phyloP scores from a whole-genome alignment of 495 filamentous ascomycete species.

The Clohesyomyces aquaticus region DNA sequence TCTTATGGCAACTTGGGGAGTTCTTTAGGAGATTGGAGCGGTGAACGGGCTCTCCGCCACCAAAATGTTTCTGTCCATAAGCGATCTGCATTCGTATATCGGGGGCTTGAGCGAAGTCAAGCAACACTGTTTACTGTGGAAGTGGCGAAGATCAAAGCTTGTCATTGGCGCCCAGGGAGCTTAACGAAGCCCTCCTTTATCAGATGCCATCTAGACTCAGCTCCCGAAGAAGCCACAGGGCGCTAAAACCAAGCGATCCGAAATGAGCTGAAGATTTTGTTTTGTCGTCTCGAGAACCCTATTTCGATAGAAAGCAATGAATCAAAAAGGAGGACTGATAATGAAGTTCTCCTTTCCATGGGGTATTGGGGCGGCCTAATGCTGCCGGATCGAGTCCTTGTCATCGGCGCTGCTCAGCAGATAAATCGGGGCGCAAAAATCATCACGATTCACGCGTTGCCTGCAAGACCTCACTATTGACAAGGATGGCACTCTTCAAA shows the following conservation, averaged over 20 bases:
- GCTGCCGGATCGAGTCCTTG: no score
- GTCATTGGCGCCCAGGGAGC: neutral
- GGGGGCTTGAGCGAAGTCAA: neutral
- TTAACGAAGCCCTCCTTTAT: neutral
- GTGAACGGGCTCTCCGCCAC: neutral
- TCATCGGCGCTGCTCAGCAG: no score
- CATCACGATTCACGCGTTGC: no score
- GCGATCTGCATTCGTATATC: neutral
- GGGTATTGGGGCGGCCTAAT: no score
- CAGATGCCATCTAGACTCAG: neutral
- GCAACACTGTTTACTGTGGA: neutral
- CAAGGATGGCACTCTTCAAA: no score
- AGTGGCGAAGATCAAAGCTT: neutral
- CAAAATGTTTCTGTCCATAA: neutral
- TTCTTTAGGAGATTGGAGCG: neutral
- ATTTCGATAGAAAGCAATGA: no score
- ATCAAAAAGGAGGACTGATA: no score
- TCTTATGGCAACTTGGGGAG: no score
- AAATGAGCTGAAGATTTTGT: neutral
- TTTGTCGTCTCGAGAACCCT: neutral
- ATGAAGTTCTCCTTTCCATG: no score
- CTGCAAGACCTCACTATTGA: no score
- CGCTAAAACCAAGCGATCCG: neutral
- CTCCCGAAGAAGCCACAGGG: neutral
- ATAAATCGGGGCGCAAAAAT: no score